phyloP scores from a whole-genome alignment of 768 basidiomycete genomes.

The Boletus sp. region DNA sequence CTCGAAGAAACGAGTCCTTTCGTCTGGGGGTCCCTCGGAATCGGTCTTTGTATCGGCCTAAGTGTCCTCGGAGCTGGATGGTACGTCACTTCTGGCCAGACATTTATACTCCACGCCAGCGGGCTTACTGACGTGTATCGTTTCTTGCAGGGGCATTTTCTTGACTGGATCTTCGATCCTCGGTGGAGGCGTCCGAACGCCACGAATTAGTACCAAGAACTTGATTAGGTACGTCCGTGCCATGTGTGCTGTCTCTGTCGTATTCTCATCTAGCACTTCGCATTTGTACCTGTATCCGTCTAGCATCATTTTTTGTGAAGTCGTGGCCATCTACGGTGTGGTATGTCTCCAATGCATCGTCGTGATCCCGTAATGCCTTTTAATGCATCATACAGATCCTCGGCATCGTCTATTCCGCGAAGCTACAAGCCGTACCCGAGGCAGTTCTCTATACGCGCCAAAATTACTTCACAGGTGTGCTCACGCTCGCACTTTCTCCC shows the following conservation, averaged over 20 bases:
- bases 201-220: slow-evolving; percentile 96
- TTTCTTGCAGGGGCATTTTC: slow-evolving; percentile 83
- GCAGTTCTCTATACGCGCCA: slow-evolving; percentile 72
- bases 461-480: slow-evolving; percentile 89
- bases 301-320: slow-evolving; percentile 99
- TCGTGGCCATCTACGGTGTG: slow-evolving; percentile 97
- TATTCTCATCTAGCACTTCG: not conserved
- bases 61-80: slow-evolving; percentile 95
- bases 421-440: slow-evolving; percentile 61
- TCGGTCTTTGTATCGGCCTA: slow-evolving; percentile 90
- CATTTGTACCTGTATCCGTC: not conserved
- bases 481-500: not conserved
- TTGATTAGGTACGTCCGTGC: slow-evolving; percentile 72
- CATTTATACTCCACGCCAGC: not conserved
- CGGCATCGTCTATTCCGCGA: slow-evolving; percentile 93
- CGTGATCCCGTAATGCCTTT: not conserved
- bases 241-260: not conserved
- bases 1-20: slow-evolving; percentile 93
- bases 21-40: slow-evolving; percentile 87
- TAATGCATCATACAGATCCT: slow-evolving; percentile 60
- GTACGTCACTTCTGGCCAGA: slow-evolving; percentile 43
- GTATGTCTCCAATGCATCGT: slow-evolving; percentile 43
- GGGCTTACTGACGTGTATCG: not conserved
- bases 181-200: slow-evolving; percentile 91
- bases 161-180: slow-evolving; percentile 95